Base-by-base conservation (phyloP, 371 early-diverging fungal genomes). In the Coemansia sp. region DNA sequence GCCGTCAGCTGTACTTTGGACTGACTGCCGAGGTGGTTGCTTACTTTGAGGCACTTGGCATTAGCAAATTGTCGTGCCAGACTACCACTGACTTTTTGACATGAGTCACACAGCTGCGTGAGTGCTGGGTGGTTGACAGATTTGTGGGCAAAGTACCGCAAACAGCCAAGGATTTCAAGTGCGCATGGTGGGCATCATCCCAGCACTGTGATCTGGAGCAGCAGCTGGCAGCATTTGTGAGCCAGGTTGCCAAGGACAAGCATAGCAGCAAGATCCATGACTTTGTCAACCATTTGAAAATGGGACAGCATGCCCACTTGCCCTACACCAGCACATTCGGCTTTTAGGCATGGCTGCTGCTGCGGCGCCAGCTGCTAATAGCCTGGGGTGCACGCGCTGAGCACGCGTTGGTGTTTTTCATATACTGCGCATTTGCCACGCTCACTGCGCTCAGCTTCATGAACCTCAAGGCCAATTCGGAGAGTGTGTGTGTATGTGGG, bases 61-160 rank as follows among this genome's bases (percentile, higher is more conserved):
- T 86, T 55, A 63, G 80, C 10, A 84, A 87, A 58, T 90, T 91
- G 14, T 60, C 81, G 39, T 83, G 90, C 62, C 88, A 89, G 72
- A 90, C 88, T 5, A 85, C 84, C 0, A 83, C 91, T 2, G 92
- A 93, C 56, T 91, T 87, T 57, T 82, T 93, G 61, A 87, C 91
- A n/a, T 88, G 90, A 31, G 55, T 87, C 24, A 88, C 77, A 1
- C 62, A 58, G 51, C 64, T 66, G 44, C 61, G 83, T 42, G 90
- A 90, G 66, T 84, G 88, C 49, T 74, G 81, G 43, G 64, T 84
- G 5, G 68, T 67, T 14, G 79, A 81, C 9, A 88, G 87, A 0
- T 88, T 86, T 14, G 81, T 82, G 48, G 66, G 74, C 33, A 60
- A 77, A 11, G 88, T 85, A 34, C 84, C 86, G 18, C 60, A 67